A percentile compares a stretch with the other conserved stretches of the same genome.
These are phyloP conservation scores for Dacryopinax primogenitus DNA, from an alignment of 768 basidiomycete genomes.

Conservation along the genomic window DNA sequence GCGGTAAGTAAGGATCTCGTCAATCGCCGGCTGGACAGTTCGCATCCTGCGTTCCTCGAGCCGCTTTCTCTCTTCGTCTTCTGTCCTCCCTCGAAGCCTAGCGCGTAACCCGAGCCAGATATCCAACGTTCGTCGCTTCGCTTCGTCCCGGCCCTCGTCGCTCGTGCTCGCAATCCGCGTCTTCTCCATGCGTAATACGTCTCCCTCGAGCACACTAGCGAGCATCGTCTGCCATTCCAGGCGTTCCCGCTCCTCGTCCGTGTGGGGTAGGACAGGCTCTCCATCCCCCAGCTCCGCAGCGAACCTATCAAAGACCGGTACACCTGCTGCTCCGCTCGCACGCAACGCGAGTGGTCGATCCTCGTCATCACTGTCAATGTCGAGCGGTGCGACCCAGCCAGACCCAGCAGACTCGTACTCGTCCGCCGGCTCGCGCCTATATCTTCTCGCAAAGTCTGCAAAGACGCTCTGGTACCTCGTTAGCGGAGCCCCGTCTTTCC, in stretches of 20 bases:
- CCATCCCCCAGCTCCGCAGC: constrained; percentile 48
- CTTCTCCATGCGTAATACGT: constrained; percentile 91
- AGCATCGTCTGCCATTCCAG: constrained; percentile 95
- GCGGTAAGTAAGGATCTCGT: constrained; percentile 68
- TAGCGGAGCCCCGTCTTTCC: neutral
- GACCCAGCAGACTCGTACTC: neutral
- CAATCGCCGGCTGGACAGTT: constrained; percentile 68
- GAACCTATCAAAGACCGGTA: constrained; percentile 32
- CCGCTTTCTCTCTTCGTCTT: constrained; percentile 67
- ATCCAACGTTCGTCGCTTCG: constrained; percentile 51
- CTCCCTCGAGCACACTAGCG: constrained; percentile 81
- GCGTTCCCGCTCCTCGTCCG: constrained; percentile 63
- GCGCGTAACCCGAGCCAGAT: constrained; percentile 89
- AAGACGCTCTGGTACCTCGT: constrained; percentile 1
- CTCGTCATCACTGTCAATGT: constrained; percentile 57
- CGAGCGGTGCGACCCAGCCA: neutral
- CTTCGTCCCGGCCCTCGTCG: constrained; percentile 54
- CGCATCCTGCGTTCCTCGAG: constrained; percentile 74
- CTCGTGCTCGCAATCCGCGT: constrained; percentile 75
- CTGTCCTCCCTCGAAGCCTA: constrained; percentile 61
- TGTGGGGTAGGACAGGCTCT: constrained; percentile 45
- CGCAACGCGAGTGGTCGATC: constrained; percentile 24
- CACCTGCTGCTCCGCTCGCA: constrained; percentile 22
- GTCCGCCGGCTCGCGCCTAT: neutral
- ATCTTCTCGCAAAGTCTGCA: neutral